Conservation (phyloP, 1,284 basidiomycete species). For the Peniophora sp. region DNA sequence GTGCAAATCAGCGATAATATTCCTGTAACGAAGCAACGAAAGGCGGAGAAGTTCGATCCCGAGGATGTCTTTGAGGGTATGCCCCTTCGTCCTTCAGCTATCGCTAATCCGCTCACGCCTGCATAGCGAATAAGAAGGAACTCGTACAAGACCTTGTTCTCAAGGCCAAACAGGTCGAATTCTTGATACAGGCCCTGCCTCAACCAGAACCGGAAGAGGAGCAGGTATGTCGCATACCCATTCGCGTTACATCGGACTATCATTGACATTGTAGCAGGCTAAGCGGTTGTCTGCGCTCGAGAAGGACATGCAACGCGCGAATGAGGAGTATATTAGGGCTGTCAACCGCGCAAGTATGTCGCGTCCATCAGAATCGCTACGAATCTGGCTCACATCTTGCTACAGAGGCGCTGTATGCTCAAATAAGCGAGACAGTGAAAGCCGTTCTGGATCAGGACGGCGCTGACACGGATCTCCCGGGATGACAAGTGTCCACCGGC, state of each 20-base stretch:
- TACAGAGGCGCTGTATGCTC: slow-evolving; percentile 55
- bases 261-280: slow-evolving; percentile 35
- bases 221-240: slow-evolving; percentile 38
- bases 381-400: neutral
- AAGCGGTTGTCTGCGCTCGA: slow-evolving; percentile 54
- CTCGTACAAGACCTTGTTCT: slow-evolving; percentile 71
- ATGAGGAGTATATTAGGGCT: slow-evolving; percentile 64
- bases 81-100: slow-evolving; percentile 5
- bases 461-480: neutral
- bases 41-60: slow-evolving; percentile 59
- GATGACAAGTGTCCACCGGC: no score
- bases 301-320: slow-evolving; percentile 59
- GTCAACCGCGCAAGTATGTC: slow-evolving; percentile 67
- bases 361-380: neutral
- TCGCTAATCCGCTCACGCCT: no score
- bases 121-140: slow-evolving; percentile 67
- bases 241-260: neutral
- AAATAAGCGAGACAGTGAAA: slow-evolving; percentile 52
- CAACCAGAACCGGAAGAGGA: slow-evolving; percentile 65
- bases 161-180: slow-evolving; percentile 81
- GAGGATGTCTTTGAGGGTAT: slow-evolving; percentile 63
- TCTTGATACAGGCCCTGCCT: slow-evolving; percentile 69
- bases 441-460: slow-evolving; percentile 53
- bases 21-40: slow-evolving; percentile 68
- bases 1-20: slow-evolving; percentile 63